phyloP scores from a whole-genome alignment of 441 rosid species.

The Adansonia grandidieri region DNA sequence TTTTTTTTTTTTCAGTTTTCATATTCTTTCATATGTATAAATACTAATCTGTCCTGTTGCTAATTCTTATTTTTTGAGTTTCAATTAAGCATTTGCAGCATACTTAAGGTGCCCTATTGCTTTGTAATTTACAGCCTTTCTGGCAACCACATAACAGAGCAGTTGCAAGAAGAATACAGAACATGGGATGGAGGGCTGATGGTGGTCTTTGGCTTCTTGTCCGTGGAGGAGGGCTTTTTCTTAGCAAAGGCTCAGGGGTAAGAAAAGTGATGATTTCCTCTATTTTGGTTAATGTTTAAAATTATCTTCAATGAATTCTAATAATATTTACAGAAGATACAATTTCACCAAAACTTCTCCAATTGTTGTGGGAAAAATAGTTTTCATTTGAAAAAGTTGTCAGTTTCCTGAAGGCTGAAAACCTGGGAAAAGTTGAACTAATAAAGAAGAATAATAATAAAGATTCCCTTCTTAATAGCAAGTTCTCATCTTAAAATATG shows the following conservation, averaged over 20 bases:
- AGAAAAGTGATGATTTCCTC: constrained; percentile 25
- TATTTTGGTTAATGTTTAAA: not conserved
- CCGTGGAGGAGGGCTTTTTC: constrained; percentile 96
- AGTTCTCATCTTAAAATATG: constrained; percentile 10
- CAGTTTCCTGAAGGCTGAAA: not conserved
- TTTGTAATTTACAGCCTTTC: constrained; percentile 57
- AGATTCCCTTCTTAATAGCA: constrained; percentile 1
- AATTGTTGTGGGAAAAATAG: not conserved
- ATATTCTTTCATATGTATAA: not conserved
- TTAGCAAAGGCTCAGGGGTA: constrained; percentile 95
- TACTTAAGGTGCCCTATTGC: not conserved
- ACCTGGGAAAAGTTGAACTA: not conserved
- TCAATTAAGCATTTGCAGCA: not conserved
- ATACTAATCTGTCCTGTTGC: not conserved
- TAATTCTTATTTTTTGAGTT: not conserved
- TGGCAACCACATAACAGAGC: constrained; percentile 99
- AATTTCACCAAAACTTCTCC: not conserved
- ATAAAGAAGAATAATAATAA: not conserved
- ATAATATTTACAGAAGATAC: not conserved
- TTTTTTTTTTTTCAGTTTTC: not conserved
- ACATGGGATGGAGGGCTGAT: constrained; percentile 99
- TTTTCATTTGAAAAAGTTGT: not conserved
- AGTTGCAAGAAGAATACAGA: constrained; percentile 91
- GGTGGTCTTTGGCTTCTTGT: constrained; percentile 99
- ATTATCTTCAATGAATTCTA: not conserved